Evolutionary conservation across 1,284 basidiomycete genomes (phyloP).

Genomic region (Fomitopsis palustris): DNA sequence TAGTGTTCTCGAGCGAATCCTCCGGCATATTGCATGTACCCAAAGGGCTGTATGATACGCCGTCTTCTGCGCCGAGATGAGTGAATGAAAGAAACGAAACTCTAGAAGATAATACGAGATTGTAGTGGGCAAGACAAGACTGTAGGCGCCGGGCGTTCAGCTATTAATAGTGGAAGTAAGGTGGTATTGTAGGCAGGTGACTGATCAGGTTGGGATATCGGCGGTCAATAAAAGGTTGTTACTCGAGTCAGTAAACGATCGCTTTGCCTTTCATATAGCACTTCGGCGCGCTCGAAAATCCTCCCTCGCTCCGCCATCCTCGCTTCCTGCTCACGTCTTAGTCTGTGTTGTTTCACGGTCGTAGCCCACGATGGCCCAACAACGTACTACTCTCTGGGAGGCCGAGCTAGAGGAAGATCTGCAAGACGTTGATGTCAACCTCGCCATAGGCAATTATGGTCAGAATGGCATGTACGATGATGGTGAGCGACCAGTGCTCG

Average conservation of each 20-base stretch:
- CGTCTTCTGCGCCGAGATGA: too few species aligned
- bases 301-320: not conserved
- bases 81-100: too few species aligned
- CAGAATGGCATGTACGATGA: constrained; percentile 70
- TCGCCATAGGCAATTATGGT: constrained; percentile 69
- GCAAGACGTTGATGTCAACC: constrained; percentile 68
- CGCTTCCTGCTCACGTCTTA: not conserved
- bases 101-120: not conserved
- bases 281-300: not conserved
- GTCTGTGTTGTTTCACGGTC: too few species aligned
- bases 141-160: too few species aligned
- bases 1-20: not conserved
- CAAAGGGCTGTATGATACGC: too few species aligned
- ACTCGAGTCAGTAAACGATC: too few species aligned
- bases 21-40: not conserved
- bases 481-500: constrained; percentile 35
- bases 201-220: too few species aligned
- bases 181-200: too few species aligned
- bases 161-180: too few species aligned
- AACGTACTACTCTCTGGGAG: constrained; percentile 66
- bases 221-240: too few species aligned
- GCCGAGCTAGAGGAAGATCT: constrained; percentile 69
- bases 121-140: too few species aligned
- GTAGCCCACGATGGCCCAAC: constrained; percentile 45
- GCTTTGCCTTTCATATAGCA: too few species aligned